Conservation (phyloP, 306 rosid genomes). For the Cucurbita moschata region DNA sequence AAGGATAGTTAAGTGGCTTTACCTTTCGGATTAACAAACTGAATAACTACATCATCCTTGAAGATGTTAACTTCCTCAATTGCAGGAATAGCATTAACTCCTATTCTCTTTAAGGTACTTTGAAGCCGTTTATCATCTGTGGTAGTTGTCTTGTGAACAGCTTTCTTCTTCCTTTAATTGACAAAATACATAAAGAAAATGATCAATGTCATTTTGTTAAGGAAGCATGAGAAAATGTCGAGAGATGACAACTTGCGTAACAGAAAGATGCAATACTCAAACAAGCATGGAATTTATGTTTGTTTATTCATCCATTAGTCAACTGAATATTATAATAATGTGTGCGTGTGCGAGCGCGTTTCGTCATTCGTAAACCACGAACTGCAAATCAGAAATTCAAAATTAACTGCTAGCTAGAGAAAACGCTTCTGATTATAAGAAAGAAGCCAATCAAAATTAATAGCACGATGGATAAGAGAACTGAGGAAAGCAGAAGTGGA, state of each 20-base stretch:
- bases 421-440: neutral
- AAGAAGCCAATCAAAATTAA: neutral
- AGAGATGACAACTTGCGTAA: neutral
- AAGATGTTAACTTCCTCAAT: conserved; percentile 94
- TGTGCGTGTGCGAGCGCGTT: too few relatives aligned
- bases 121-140: conserved; percentile 96
- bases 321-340: too few relatives aligned
- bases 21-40: conserved; percentile 89
- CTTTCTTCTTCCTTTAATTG: conserved; percentile 84
- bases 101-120: conserved; percentile 95
- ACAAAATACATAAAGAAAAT: neutral
- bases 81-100: conserved; percentile 89
- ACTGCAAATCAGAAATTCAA: neutral
- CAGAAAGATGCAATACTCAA: neutral
- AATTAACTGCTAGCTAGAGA: neutral
- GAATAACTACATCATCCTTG: conserved; percentile 92
- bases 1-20: neutral
- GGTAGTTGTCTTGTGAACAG: conserved; percentile 93
- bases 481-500: neutral
- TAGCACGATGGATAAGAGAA: neutral
- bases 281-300: neutral
- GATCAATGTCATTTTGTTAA: too few relatives aligned
- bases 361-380: neutral
- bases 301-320: neutral
- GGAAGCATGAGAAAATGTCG: neutral